Percentiles rank a stretch among this genome's conserved stretches.
These are phyloP conservation scores for Mariannaea elegans DNA, from an alignment of 2,329 filamentous ascomycete species.

Conservation along the genomic window DNA sequence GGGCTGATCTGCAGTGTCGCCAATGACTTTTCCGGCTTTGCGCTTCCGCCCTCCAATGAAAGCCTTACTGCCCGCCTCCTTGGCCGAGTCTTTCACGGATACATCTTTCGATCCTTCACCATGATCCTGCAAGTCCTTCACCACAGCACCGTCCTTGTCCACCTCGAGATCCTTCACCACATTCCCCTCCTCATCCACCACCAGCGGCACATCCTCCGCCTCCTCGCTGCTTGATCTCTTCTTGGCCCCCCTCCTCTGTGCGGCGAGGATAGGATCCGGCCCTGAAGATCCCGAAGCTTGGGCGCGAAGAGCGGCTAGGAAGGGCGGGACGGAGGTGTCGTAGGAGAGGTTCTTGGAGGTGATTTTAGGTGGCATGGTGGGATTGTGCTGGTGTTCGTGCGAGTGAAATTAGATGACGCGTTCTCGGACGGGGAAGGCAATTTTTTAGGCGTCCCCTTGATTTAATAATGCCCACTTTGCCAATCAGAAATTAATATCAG, in stretches of 20 bases:
- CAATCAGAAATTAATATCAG: neutral
- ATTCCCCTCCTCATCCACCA: conserved; percentile 78
- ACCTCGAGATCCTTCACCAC: conserved; percentile 64
- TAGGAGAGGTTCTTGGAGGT: conserved; percentile 77
- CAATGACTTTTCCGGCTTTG: conserved; percentile 55
- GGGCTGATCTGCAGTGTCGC: conserved; percentile 44
- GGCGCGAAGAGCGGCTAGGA: conserved; percentile 66
- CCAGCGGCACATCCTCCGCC: conserved; percentile 79
- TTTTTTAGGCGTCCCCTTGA: conserved; percentile 5
- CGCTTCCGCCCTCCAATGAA: conserved; percentile 59
- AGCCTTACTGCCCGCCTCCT: conserved; percentile 39
- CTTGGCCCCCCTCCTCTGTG: conserved; percentile 58
- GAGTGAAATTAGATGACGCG: conserved; percentile 21
- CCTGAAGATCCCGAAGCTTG: conserved; percentile 59
- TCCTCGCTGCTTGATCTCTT: conserved; percentile 71
- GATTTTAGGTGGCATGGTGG: conserved; percentile 65
- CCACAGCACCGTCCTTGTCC: conserved; percentile 51
- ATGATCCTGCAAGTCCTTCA: conserved; percentile 44
- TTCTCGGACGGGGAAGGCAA: neutral
- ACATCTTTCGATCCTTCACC: conserved; percentile 27
- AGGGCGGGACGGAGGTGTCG: conserved; percentile 66
- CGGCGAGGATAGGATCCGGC: conserved; percentile 62
- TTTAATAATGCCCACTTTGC: conserved; percentile 9
- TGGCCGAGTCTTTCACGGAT: conserved; percentile 45
- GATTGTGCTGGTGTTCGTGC: neutral